A percentile compares a stretch with the other conserved stretches of the same genome.
Conservation (phyloP, 73 alveolate species). For the Paramecium sonneborni region DNA sequence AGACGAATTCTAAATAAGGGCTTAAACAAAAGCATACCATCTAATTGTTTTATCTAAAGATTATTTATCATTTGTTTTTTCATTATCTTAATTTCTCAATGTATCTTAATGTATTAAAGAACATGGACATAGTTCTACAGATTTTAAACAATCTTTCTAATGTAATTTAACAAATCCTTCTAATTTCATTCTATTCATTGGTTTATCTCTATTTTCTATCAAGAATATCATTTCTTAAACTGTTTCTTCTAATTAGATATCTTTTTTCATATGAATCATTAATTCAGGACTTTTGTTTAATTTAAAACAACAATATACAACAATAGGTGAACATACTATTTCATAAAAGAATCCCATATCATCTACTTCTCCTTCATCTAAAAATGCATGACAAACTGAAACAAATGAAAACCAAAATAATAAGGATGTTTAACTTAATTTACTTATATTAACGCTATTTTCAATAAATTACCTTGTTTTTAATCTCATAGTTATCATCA, state of each 20-base stretch:
- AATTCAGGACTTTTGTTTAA: slow-evolving; percentile 45
- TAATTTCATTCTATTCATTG: slow-evolving; percentile 1
- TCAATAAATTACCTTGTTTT: slow-evolving; percentile 24
- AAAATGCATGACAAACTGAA: not conserved
- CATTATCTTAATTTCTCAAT: not conserved
- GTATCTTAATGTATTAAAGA: slow-evolving; percentile 2
- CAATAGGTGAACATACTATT: slow-evolving; percentile 36
- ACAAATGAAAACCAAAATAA: slow-evolving; percentile 25
- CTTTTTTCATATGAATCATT: not conserved
- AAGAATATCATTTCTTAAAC: slow-evolving; percentile 7
- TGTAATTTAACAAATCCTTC: slow-evolving; percentile 47
- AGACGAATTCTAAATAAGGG: slow-evolving; percentile 49
- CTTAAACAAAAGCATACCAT: slow-evolving; percentile 58
- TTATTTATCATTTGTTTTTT: not conserved
- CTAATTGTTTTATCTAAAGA: not conserved
- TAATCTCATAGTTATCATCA: not conserved
- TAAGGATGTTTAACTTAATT: not conserved
- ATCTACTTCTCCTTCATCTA: not conserved
- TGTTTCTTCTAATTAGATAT: slow-evolving; percentile 21
- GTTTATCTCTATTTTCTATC: slow-evolving; percentile 21
- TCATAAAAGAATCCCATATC: slow-evolving; percentile 54
- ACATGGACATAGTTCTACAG: slow-evolving; percentile 22
- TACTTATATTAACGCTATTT: not conserved
- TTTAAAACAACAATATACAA: slow-evolving; percentile 33
- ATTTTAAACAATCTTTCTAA: slow-evolving; percentile 10